These are phyloP conservation scores for Paramecium primaurelia DNA, from an alignment of 73 alveolate genomes.

Conservation along the genomic window DNA sequence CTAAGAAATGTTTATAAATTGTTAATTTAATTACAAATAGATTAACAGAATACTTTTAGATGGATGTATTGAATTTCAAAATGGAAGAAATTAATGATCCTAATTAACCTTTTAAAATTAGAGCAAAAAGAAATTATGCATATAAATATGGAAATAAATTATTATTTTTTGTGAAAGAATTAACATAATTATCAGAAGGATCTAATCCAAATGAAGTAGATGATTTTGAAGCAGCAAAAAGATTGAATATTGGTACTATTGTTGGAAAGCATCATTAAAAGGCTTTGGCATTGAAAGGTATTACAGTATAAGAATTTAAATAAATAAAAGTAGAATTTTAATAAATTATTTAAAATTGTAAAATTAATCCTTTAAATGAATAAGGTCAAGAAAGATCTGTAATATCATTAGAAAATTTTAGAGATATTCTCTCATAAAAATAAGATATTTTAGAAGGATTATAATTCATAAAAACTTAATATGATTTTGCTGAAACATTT, in stretches of 20 bases:
- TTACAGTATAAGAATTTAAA: neutral
- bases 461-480: slow-evolving; percentile 19
- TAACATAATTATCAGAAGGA: slow-evolving; percentile 12
- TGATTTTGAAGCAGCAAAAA: slow-evolving; percentile 53
- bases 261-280: slow-evolving; percentile 49
- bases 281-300: slow-evolving; percentile 52
- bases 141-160: slow-evolving; percentile 30
- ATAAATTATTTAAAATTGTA: neutral
- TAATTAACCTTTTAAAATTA: neutral
- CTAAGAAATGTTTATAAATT: neutral
- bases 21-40: neutral
- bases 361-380: neutral
- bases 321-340: slow-evolving; percentile 27
- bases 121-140: slow-evolving; percentile 41
- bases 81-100: slow-evolving; percentile 41
- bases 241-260: slow-evolving; percentile 51
- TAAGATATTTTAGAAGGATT: neutral
- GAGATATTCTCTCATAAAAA: neutral
- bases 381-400: slow-evolving; percentile 35
- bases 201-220: neutral
- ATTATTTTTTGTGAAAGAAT: slow-evolving; percentile 30
- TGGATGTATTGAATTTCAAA: slow-evolving; percentile 1
- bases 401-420: neutral
- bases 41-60: neutral
- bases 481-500: slow-evolving; percentile 54